A percentile compares a stretch with the other conserved stretches of the same genome.
Conservation (phyloP, 2,329 filamentous ascomycete species). For the Hymenoscyphus infarciens region DNA sequence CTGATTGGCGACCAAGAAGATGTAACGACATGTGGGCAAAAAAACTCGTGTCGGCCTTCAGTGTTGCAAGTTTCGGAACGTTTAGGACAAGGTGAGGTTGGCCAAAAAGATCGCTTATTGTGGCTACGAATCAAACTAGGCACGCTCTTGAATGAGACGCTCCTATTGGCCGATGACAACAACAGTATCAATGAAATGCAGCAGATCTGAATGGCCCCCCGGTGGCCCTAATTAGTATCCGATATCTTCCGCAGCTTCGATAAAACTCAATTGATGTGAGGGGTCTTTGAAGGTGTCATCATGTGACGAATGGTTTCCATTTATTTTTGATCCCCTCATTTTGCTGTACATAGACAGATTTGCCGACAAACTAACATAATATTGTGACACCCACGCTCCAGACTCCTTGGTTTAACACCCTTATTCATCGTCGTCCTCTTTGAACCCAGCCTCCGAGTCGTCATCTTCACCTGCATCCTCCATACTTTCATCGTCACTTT, state of each 20-base stretch:
- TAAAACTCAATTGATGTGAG: background rate
- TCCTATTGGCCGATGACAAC: background rate
- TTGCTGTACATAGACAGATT: conserved; percentile 1
- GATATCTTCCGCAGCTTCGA: background rate
- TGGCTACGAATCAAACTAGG: conserved; percentile 8
- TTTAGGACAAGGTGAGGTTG: conserved; percentile 1
- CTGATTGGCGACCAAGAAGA: background rate
- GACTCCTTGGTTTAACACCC: conserved; percentile 13
- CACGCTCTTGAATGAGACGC: conserved; percentile 5
- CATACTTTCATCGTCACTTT: conserved; percentile 35
- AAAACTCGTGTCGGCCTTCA: background rate
- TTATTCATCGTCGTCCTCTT: conserved; percentile 25
- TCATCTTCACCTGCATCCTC: conserved; percentile 37
- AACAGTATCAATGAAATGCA: background rate
- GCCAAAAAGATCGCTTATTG: conserved; percentile 5
- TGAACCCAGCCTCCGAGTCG: conserved; percentile 28
- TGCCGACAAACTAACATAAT: background rate
- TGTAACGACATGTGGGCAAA: conserved; percentile 3
- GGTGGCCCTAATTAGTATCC: background rate
- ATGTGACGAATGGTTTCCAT: conserved; percentile 2
- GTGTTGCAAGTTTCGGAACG: background rate
- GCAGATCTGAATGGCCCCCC: background rate
- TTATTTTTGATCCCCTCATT: background rate
- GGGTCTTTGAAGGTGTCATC: background rate
- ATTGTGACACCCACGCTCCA: conserved; percentile 19